Conservation (phyloP, 73 alveolate genomes). For the Uronychia binucleata region DNA sequence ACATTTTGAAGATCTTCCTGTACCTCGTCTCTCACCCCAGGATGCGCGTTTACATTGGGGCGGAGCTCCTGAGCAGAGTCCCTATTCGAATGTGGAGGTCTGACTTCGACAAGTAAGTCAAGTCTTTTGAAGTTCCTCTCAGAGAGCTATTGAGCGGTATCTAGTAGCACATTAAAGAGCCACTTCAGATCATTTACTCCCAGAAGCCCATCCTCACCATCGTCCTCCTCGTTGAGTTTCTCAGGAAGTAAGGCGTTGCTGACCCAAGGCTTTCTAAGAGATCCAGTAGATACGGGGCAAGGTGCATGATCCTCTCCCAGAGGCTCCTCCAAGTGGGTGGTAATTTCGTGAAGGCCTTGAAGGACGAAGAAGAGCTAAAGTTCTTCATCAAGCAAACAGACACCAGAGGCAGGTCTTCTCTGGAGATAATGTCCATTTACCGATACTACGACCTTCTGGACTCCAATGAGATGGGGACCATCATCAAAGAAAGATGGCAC, state of each 20-base stretch:
- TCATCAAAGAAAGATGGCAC: slow-evolving; percentile 57
- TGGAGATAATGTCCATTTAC: slow-evolving; percentile 45
- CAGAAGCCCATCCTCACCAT: slow-evolving; percentile 22
- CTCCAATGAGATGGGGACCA: slow-evolving; percentile 36
- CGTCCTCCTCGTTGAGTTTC: slow-evolving; percentile 34
- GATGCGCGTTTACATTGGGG: slow-evolving; percentile 26
- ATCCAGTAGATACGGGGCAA: slow-evolving; percentile 19
- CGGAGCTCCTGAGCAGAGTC: slow-evolving; percentile 36
- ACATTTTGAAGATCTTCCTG: slow-evolving; percentile 31
- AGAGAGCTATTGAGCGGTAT: slow-evolving; percentile 24
- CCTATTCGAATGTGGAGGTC: slow-evolving; percentile 41
- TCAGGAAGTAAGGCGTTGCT: neutral
- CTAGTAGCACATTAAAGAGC: slow-evolving; percentile 34
- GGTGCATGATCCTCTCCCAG: neutral
- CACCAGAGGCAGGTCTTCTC: slow-evolving; percentile 44
- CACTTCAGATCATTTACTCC: slow-evolving; percentile 28
- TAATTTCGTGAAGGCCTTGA: slow-evolving; percentile 21
- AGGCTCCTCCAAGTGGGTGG: slow-evolving; percentile 17
- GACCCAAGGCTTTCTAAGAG: neutral
- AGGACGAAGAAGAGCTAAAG: slow-evolving; percentile 37
- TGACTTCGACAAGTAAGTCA: neutral
- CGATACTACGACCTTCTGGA: slow-evolving; percentile 51
- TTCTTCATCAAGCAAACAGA: slow-evolving; percentile 42
- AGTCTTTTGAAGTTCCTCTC: neutral
- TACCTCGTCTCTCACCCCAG: neutral